Conservation (phyloP, 2,329 filamentous ascomycete species). For the Stachybotrys echinatus region DNA sequence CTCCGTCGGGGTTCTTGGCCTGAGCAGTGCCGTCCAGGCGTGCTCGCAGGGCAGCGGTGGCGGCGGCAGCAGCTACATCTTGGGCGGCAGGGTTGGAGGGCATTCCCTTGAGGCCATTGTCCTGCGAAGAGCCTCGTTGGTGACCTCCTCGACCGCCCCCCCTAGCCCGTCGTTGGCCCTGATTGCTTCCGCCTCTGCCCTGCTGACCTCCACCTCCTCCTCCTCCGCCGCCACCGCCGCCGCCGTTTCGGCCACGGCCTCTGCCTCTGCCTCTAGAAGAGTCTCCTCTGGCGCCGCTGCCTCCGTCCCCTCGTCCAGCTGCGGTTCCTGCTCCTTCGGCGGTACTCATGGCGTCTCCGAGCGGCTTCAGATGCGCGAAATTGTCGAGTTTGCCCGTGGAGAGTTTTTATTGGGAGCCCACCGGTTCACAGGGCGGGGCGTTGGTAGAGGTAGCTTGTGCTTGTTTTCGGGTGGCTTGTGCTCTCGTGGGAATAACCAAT, state of each 20-base stretch:
- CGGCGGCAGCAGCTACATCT: conserved; percentile 24
- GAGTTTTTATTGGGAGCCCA: background rate
- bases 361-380: background rate
- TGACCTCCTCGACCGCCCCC: conserved; percentile 28
- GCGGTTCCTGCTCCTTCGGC: background rate
- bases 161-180: conserved; percentile 37
- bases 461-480: no score
- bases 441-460: background rate
- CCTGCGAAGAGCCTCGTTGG: conserved; percentile 20
- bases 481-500: no score
- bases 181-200: conserved; percentile 27
- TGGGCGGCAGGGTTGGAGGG: conserved; percentile 23
- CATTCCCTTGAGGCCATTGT: conserved; percentile 8
- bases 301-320: background rate
- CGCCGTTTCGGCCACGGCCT: background rate
- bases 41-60: conserved; percentile 18
- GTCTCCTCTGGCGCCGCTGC: conserved; percentile 8
- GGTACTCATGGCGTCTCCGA: background rate
- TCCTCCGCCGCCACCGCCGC: conserved; percentile 14
- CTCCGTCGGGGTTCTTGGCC: conserved; percentile 21
- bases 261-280: conserved; percentile 4
- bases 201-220: conserved; percentile 30
- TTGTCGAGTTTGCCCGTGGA: background rate
- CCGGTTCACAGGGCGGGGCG: background rate
- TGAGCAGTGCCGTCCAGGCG: conserved; percentile 8